Evolutionary conservation across 148 eudicot genomes (phyloP), one percentile per base, ranked within the genome.

Genomic region (Salicornia ramosissima): DNA sequence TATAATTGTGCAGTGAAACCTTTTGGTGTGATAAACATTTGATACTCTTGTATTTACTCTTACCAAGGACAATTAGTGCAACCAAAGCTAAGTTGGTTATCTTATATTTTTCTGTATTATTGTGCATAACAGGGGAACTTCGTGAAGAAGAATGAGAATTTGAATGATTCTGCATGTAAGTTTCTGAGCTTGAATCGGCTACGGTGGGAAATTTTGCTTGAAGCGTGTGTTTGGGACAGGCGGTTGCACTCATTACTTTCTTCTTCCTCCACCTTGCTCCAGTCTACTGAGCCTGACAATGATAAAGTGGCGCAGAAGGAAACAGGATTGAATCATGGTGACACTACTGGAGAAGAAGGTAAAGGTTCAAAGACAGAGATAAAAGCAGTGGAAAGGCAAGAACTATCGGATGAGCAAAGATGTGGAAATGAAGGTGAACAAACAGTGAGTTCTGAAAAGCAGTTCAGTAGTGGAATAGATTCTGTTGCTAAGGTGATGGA

Each of bases 201-300:
- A 55, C 73, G 80, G 16, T 82, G 80, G 79, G 98, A 81, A 55
- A 88, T 94, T 70, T 59, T 87, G 45, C 84, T 94, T 55, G 92
- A 83, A 83, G 89, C 92, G 11, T 87, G 81, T 63, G 54, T 90
- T 42, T 94, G 98, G 98, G 86, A 88, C 78, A 81, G 73, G 15
- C 89, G 98, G 60, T 73, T 94, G 66, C 84, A 87, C 46, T 75
- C 82, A 46, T 68, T 94, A 56, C 78, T 83, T 72, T 88, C 92
- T 53, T 85, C 87, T 67, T 86, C 83, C 63, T 67, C 80, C 50
- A 66, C 30, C 29, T 70, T 73, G 26, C 46, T 66, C 65, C 54
- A 55, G 22, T 26, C 74, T 68, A 67, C 72, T 69, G 59, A 51
- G 56, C 65, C 71, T 74, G 58, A 51, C 34, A 53, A 78, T 53